A percentile compares a stretch with the other conserved stretches of the same genome.
phyloP scores from a whole-genome alignment of 352 stramenopile species.

The Lagenidium giganteum region DNA sequence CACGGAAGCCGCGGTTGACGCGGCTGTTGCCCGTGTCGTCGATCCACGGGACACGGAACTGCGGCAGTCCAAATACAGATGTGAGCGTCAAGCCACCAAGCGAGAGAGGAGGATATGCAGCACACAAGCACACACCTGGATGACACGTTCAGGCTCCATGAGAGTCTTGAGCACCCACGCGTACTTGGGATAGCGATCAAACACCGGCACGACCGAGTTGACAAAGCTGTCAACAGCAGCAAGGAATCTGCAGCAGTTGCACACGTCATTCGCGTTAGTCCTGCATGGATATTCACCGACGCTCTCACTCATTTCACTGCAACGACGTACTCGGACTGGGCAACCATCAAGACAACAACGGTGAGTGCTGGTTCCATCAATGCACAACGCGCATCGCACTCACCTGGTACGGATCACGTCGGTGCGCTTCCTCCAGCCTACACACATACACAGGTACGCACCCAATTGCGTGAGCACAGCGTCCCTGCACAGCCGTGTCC shows the following conservation, averaged over 20 bases:
- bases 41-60: constrained; percentile 97
- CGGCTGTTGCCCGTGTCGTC: constrained; percentile 94
- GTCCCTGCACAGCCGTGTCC: too few species aligned
- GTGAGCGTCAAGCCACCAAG: background rate
- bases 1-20: constrained; percentile 96
- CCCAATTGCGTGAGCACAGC: too few species aligned
- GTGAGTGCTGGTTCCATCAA: too few species aligned
- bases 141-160: constrained; percentile 95
- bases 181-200: constrained; percentile 87
- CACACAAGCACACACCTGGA: constrained; percentile 26
- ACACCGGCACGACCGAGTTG: constrained; percentile 80
- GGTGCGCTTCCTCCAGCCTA: constrained; percentile 64
- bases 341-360: background rate
- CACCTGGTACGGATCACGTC: constrained; percentile 72
- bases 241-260: constrained; percentile 33
- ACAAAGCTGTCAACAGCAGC: constrained; percentile 76
- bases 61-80: constrained; percentile 20
- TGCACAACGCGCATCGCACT: too few species aligned
- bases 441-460: too few species aligned
- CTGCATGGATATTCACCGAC: too few species aligned
- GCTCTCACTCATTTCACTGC: too few species aligned
- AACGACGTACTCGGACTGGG: constrained; percentile 9
- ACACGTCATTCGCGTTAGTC: too few species aligned
- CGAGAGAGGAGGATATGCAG: background rate
- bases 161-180: constrained; percentile 90